Conservation (phyloP, 2,329 filamentous ascomycete genomes). For the Apiospora marii region DNA sequence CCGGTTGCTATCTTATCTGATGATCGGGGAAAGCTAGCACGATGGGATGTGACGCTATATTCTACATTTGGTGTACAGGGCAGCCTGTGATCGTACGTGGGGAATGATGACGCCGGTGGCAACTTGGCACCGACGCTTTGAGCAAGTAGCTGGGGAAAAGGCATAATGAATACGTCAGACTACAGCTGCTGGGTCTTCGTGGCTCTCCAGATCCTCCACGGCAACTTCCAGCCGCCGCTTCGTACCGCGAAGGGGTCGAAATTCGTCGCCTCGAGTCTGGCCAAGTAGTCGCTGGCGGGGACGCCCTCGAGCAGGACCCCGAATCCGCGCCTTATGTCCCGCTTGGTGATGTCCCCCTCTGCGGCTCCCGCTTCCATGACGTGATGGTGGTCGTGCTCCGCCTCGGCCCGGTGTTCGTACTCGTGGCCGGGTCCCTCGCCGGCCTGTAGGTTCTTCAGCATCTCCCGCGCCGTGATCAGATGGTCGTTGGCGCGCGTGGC, state of each 20-base stretch:
- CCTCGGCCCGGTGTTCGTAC: slow-evolving; percentile 86
- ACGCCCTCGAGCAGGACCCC: slow-evolving; percentile 83
- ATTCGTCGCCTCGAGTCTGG: slow-evolving; percentile 78
- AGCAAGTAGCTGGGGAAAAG: background rate
- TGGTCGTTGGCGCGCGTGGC: slow-evolving; percentile 96
- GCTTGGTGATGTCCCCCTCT: slow-evolving; percentile 46
- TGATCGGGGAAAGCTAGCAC: background rate
- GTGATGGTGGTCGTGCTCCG: slow-evolving; percentile 64
- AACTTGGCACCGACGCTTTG: background rate
- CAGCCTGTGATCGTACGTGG: background rate
- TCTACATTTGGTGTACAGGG: slow-evolving; percentile 3
- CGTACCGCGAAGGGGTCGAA: slow-evolving; percentile 81
- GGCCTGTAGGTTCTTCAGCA: slow-evolving; percentile 81
- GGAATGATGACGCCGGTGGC: background rate
- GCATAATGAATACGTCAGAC: slow-evolving; percentile 25
- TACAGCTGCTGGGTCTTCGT: slow-evolving; percentile 58
- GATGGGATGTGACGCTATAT: slow-evolving; percentile 3
- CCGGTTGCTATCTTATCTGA: slow-evolving; percentile 5
- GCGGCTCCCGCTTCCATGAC: slow-evolving; percentile 45
- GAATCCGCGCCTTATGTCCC: slow-evolving; percentile 69
- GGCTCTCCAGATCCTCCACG: slow-evolving; percentile 74
- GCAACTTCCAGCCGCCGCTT: slow-evolving; percentile 77
- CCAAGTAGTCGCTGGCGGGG: slow-evolving; percentile 79
- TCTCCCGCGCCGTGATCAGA: slow-evolving; percentile 89
- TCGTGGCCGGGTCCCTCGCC: slow-evolving; percentile 82